A percentile compares a stretch with the other conserved stretches of the same genome.
Evolutionary conservation across 2,329 filamentous ascomycete species (phyloP).

Genomic region (Fusarium mexicanum): DNA sequence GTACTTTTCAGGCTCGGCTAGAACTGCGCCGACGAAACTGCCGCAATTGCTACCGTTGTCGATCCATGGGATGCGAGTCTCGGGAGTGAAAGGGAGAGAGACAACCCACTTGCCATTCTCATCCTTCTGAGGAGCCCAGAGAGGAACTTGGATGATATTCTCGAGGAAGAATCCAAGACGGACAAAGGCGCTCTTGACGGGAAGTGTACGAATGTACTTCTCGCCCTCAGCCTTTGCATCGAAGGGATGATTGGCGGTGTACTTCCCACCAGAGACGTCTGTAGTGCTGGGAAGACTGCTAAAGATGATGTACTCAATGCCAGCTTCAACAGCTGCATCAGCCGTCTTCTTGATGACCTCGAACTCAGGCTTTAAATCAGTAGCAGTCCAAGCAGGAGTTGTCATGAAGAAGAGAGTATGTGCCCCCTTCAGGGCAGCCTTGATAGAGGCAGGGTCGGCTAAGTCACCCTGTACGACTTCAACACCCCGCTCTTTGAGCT

Average conservation of each 20-base stretch:
- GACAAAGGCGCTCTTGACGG: conserved; percentile 55
- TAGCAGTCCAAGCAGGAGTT: conserved; percentile 50
- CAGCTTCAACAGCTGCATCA: conserved; percentile 51
- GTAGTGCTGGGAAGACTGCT: conserved; percentile 50
- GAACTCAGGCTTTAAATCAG: conserved; percentile 47
- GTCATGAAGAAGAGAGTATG: conserved; percentile 62
- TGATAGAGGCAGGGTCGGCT: conserved; percentile 50
- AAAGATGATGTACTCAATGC: conserved; percentile 53
- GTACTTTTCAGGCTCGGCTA: conserved; percentile 54
- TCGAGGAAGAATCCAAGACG: conserved; percentile 55
- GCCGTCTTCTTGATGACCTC: conserved; percentile 53
- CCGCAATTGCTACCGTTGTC: conserved; percentile 57
- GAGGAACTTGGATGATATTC: conserved; percentile 45
- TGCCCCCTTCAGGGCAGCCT: conserved; percentile 52
- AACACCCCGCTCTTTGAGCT: conserved; percentile 42
- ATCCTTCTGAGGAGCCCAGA: conserved; percentile 44
- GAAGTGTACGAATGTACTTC: conserved; percentile 59
- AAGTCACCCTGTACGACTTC: conserved; percentile 55
- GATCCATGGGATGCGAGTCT: conserved; percentile 54
- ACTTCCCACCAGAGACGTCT: conserved; percentile 49
- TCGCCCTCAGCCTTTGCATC: conserved; percentile 64
- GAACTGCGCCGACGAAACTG: conserved; percentile 53
- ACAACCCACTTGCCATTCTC: conserved; percentile 45
- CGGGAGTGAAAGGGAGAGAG: conserved; percentile 28
- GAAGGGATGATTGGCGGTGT: conserved; percentile 53